Evolutionary conservation across 139 green algal species (phyloP), one percentile per base, ranked within the genome.

Genomic region (Eudorina sp.): DNA sequence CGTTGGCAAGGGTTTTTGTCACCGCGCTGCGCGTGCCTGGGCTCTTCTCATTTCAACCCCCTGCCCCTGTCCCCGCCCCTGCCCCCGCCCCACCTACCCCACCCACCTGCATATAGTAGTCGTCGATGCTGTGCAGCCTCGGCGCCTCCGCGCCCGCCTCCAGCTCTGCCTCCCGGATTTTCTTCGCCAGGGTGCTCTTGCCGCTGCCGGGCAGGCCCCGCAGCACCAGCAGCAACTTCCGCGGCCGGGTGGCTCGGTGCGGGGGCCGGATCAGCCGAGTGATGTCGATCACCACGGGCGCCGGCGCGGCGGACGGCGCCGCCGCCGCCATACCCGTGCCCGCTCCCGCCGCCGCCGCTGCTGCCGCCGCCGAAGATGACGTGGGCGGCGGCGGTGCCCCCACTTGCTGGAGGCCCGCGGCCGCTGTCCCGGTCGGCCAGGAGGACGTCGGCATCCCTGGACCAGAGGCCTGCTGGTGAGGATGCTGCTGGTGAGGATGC

Each of bases 91-190:
- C 72, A 36, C 43, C 72, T 13, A 48, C 74, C 27, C 74, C 46
- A 29, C 92, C 4, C 85, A 95, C 94, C 80, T 92, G 92, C 89
- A 97, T 93, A 89, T 97, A 98, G 93, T 98, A 98, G 84, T 98
- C 95, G 58, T 98, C 96, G 0, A 98, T 90, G 86, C 93, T 93
- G 78, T 95, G 93, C n/a, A 98, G 93, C 7, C 95, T 88, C 0
- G 96, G 95, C 34, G 94, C 82, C 27, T 93, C 74, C 18, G 88
- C 93, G 0, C 94, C 93, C 11, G 92, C 69, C 45, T 93, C 90
- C 34, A 93, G 69, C 93, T 98, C 96, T 19, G 94, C 38, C n/a
- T 96, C 93, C 3, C 95, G 88, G 19, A 98, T 88, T 60, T 85
- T 80, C 29, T 86, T 83, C 9, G 95, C 95, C 34, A 96, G 69